Evolutionary conservation across 345 rosid genomes (phyloP).

Genomic region (Melaleuca alternifolia): DNA sequence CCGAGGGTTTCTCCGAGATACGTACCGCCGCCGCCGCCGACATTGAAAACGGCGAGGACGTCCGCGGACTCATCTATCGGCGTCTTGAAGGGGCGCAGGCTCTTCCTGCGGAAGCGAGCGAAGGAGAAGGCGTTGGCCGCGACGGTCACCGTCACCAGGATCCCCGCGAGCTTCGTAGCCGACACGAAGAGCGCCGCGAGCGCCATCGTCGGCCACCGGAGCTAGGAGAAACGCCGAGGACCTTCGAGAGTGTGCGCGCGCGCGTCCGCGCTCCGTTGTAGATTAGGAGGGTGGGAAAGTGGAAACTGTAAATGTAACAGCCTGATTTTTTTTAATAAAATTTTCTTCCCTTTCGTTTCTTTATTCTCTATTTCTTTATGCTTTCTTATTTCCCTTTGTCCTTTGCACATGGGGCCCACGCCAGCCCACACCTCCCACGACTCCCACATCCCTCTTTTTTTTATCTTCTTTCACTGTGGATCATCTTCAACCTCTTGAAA

Average conservation of each 20-base stretch:
- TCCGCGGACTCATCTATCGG: constrained; percentile 76
- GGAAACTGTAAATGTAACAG: no score
- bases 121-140: constrained; percentile 73
- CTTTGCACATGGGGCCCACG: no score
- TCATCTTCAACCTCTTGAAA: no score
- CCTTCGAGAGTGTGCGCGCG: neutral
- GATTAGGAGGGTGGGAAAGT: neutral
- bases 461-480: no score
- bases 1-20: no score
- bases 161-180: constrained; percentile 66
- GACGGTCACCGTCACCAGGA: constrained; percentile 46
- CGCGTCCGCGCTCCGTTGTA: neutral
- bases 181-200: constrained; percentile 31
- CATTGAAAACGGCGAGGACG: constrained; percentile 59
- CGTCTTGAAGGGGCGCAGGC: constrained; percentile 39
- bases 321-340: no score
- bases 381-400: no score
- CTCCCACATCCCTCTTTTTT: no score
- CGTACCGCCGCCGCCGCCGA: constrained; percentile 10
- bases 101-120: constrained; percentile 52
- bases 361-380: no score
- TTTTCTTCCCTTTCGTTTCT: no score
- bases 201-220: constrained; percentile 18
- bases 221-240: neutral
- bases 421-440: no score